These are phyloP conservation scores for Sporisorium scitamineum DNA, from an alignment of 1,284 basidiomycete species.

Conservation along the genomic window DNA sequence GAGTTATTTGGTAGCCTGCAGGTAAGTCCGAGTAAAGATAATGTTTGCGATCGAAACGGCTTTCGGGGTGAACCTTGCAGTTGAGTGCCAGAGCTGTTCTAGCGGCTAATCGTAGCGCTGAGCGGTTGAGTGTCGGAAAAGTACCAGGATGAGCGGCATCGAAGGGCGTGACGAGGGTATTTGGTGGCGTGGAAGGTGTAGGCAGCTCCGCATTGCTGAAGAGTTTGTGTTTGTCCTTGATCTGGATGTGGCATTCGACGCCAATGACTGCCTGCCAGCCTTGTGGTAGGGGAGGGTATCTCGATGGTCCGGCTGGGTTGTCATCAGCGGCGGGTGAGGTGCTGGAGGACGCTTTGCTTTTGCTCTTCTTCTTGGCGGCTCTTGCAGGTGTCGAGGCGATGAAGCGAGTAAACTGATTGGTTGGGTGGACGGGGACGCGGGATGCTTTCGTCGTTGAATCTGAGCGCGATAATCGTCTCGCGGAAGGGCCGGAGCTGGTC, in stretches of 20 bases:
- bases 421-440: too few relatives aligned
- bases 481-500: not conserved
- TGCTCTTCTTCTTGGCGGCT: slow-evolving; percentile 39
- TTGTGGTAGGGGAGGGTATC: slow-evolving; percentile 48
- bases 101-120: slow-evolving; percentile 84
- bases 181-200: slow-evolving; percentile 75
- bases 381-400: not conserved
- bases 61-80: slow-evolving; percentile 73
- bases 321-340: not conserved
- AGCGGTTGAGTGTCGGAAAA: slow-evolving; percentile 81
- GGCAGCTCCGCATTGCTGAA: slow-evolving; percentile 77
- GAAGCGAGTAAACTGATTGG: not conserved
- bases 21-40: slow-evolving; percentile 98
- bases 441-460: not conserved
- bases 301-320: slow-evolving; percentile 5
- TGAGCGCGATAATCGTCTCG: not conserved
- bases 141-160: slow-evolving; percentile 95
- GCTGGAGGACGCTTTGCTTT: slow-evolving; percentile 18
- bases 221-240: slow-evolving; percentile 86
- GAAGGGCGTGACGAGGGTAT: slow-evolving; percentile 82
- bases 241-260: slow-evolving; percentile 94
- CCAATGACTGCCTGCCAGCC: slow-evolving; percentile 79
- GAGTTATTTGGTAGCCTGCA: slow-evolving; percentile 95
- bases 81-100: slow-evolving; percentile 85
- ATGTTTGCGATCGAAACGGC: slow-evolving; percentile 84